These are phyloP conservation scores for Rhexocercosporidium sp. DNA, from an alignment of 2,329 filamentous ascomycete genomes.

Conservation along the genomic window DNA sequence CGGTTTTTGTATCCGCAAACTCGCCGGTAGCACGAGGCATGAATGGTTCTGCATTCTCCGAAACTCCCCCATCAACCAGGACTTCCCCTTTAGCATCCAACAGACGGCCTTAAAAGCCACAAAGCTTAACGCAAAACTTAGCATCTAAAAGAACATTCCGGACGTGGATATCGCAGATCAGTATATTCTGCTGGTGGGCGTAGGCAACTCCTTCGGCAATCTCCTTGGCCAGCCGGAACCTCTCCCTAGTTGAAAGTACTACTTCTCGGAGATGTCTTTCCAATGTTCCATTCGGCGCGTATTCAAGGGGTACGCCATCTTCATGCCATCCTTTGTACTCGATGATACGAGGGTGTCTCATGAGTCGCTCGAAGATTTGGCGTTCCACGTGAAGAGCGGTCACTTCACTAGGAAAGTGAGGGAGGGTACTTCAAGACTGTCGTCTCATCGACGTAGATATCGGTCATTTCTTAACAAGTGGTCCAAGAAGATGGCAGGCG, in stretches of 20 bases:
- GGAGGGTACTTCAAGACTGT: neutral
- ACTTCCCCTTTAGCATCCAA: neutral
- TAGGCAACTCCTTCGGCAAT: constrained; percentile 21
- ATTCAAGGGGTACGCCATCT: constrained; percentile 21
- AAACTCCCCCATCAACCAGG: neutral
- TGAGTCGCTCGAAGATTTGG: neutral
- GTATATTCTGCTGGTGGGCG: constrained; percentile 17
- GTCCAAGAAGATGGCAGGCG: too few species aligned
- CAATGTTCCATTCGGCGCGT: constrained; percentile 18
- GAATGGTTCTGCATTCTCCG: neutral
- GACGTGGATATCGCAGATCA: constrained; percentile 23
- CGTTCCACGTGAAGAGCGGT: neutral
- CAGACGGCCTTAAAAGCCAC: constrained; percentile 20
- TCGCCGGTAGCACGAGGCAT: neutral
- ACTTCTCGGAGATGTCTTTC: constrained; percentile 9
- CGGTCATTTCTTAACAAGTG: neutral
- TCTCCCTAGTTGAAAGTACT: constrained; percentile 1
- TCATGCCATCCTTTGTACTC: constrained; percentile 14
- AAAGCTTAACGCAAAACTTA: constrained; percentile 15
- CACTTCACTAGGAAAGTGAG: neutral
- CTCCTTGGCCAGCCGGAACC: constrained; percentile 11
- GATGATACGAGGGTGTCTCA: constrained; percentile 21
- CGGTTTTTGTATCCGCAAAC: neutral
- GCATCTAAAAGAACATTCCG: constrained; percentile 26
- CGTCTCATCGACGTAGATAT: neutral